phyloP scores from a whole-genome alignment of 2,329 filamentous ascomycete species.

The Aspergillus ochraceoroseus region DNA sequence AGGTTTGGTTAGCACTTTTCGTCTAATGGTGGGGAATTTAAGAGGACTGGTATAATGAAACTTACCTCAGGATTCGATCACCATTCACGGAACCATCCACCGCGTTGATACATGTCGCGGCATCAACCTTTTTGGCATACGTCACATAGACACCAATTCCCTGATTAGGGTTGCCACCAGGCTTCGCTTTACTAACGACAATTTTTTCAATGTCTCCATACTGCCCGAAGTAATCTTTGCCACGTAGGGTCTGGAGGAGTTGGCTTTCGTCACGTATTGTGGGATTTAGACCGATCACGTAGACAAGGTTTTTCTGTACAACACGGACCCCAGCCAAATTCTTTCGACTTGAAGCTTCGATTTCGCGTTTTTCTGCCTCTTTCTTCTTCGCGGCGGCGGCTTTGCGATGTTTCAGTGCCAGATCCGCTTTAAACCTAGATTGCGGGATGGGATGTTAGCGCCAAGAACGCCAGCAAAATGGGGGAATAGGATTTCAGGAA shows the following conservation, averaged over 20 bases:
- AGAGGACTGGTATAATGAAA: too few species aligned
- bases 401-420: constrained; percentile 74
- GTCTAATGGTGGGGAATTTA: too few species aligned
- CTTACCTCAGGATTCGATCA: constrained; percentile 76
- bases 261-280: constrained; percentile 83
- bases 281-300: constrained; percentile 90
- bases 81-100: constrained; percentile 92
- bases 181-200: constrained; percentile 93
- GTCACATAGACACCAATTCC: constrained; percentile 98
- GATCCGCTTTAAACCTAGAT: constrained; percentile 48
- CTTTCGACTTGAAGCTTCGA: constrained; percentile 90
- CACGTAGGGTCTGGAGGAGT: constrained; percentile 80
- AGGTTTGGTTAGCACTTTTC: constrained; percentile 14
- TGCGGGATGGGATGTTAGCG: constrained; percentile 21
- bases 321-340: constrained; percentile 93
- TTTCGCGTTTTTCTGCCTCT: constrained; percentile 92
- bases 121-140: constrained; percentile 86
- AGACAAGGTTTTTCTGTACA: constrained; percentile 97
- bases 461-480: constrained; percentile 13
- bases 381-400: constrained; percentile 86
- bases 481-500: background rate
- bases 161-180: constrained; percentile 63
- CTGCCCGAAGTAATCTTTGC: constrained; percentile 91
- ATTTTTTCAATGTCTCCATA: constrained; percentile 99
- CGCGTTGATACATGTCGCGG: constrained; percentile 79